Evolutionary conservation across 2,329 filamentous ascomycete genomes (phyloP).

Genomic region (Hymenoscyphus occultus): DNA sequence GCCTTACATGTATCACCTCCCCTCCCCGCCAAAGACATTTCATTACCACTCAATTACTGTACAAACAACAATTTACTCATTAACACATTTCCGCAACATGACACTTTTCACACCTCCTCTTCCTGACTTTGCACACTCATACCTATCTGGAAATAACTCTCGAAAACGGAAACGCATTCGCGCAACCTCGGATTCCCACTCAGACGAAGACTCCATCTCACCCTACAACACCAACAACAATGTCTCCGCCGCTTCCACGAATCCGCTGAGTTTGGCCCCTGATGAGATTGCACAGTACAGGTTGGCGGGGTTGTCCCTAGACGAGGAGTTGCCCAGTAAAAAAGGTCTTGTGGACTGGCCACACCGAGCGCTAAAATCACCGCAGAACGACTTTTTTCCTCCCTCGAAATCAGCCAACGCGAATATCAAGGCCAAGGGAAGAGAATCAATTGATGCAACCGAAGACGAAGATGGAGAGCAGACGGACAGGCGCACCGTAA

Average conservation of each 20-base stretch:
- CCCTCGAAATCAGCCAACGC: background rate
- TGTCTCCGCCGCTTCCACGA: constrained; percentile 37
- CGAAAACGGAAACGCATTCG: constrained; percentile 28
- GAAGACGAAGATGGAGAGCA: constrained; percentile 14
- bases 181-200: constrained; percentile 15
- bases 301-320: constrained; percentile 50
- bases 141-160: background rate
- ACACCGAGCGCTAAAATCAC: constrained; percentile 43
- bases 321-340: constrained; percentile 43
- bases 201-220: constrained; percentile 15
- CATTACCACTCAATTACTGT: background rate
- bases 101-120: background rate
- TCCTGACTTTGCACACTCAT: background rate
- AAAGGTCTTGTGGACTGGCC: constrained; percentile 45
- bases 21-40: background rate
- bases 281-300: constrained; percentile 51
- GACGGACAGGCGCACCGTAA: background rate
- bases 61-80: background rate
- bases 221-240: background rate
- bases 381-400: constrained; percentile 5
- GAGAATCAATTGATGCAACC: constrained; percentile 9
- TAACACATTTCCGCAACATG: background rate
- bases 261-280: constrained; percentile 54
- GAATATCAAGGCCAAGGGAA: constrained; percentile 6
- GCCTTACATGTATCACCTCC: background rate